These are phyloP conservation scores for Bipolaris cookei DNA, from an alignment of 2,329 filamentous ascomycete genomes.

Conservation along the genomic window DNA sequence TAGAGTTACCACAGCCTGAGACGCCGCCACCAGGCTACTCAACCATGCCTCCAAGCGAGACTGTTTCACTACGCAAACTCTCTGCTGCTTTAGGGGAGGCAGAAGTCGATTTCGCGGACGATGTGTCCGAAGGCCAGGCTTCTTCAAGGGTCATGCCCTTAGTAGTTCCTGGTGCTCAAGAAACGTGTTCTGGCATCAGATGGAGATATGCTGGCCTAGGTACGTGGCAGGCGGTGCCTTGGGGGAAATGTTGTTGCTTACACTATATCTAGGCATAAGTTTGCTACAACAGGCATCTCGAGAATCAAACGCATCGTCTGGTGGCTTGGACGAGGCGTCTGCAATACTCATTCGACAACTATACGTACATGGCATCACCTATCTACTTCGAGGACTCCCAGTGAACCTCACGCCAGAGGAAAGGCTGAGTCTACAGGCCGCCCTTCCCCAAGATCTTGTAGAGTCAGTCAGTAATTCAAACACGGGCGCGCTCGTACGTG, in stretches of 20 bases:
- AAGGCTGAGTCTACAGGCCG: slow-evolving; percentile 57
- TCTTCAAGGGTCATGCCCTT: slow-evolving; percentile 30
- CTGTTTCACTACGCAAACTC: slow-evolving; percentile 24
- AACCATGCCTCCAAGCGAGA: slow-evolving; percentile 35
- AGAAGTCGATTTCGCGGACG: slow-evolving; percentile 33
- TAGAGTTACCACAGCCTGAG: slow-evolving; percentile 29
- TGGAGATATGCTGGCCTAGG: slow-evolving; percentile 62
- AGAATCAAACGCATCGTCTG: slow-evolving; percentile 50
- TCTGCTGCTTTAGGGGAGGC: slow-evolving; percentile 27
- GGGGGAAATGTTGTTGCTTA: not conserved
- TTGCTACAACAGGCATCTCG: slow-evolving; percentile 56
- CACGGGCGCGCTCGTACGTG: slow-evolving; percentile 25
- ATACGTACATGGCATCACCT: slow-evolving; percentile 68
- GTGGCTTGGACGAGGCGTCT: slow-evolving; percentile 43
- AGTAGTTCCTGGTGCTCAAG: slow-evolving; percentile 32
- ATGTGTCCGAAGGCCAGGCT: slow-evolving; percentile 32
- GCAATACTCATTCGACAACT: slow-evolving; percentile 63
- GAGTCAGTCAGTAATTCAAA: slow-evolving; percentile 20
- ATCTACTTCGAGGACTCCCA: slow-evolving; percentile 69
- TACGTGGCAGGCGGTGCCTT: slow-evolving; percentile 22
- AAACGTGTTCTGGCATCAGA: slow-evolving; percentile 51
- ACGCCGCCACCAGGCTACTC: slow-evolving; percentile 50
- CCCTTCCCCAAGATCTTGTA: slow-evolving; percentile 53
- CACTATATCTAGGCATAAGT: slow-evolving; percentile 50
- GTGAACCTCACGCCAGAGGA: slow-evolving; percentile 63